Evolutionary conservation across 23 red algal species (phyloP).

Genomic region (Chondrus crispus): DNA sequence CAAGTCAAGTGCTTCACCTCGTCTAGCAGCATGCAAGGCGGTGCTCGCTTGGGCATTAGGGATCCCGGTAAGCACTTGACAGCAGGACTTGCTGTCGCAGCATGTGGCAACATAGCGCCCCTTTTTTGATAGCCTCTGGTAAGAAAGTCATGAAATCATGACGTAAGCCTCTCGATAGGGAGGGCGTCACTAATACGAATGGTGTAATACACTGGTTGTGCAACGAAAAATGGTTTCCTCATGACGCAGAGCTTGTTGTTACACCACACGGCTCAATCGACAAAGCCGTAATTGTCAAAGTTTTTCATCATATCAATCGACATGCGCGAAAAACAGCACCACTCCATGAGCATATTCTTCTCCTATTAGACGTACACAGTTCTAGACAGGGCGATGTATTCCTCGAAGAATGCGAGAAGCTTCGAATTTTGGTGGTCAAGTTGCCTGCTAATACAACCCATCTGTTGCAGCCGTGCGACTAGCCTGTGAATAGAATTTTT

Average conservation of each 20-base stretch:
- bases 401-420: background rate
- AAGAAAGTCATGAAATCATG: background rate
- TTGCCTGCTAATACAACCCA: background rate
- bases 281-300: background rate
- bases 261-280: background rate
- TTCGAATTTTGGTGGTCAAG: background rate
- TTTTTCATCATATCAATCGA: background rate
- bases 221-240: background rate
- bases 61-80: constrained; percentile 12
- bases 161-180: background rate
- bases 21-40: background rate
- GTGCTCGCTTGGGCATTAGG: background rate
- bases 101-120: background rate
- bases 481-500: background rate
- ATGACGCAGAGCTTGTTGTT: background rate
- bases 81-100: background rate
- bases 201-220: background rate
- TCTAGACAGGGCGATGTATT: background rate
- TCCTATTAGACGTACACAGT: background rate
- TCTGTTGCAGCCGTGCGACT: background rate
- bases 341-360: background rate
- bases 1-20: background rate
- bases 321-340: background rate
- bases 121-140: background rate
- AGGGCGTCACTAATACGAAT: background rate